Evolutionary conservation across 129 eudicot genomes (phyloP).

Genomic region (Artemisia annua): DNA sequence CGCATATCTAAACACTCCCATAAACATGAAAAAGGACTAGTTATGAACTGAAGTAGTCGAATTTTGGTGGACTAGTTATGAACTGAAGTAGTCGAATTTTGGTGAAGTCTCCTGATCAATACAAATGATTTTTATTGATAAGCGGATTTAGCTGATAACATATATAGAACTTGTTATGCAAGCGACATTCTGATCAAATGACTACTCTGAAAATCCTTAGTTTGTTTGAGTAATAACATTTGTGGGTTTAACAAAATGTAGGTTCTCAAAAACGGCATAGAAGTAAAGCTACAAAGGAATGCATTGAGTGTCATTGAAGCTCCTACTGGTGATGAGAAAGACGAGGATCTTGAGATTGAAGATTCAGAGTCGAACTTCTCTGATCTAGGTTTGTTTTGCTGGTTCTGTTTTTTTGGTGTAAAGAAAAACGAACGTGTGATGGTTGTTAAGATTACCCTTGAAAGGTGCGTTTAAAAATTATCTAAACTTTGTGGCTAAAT

Average conservation of each 20-base stretch:
- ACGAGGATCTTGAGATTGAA: slow-evolving; percentile 54
- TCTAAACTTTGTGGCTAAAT: not conserved
- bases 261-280: slow-evolving; percentile 82
- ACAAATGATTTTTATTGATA: too few relatives aligned
- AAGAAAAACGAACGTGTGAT: not conserved
- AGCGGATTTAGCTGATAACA: too few relatives aligned
- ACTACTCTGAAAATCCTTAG: too few relatives aligned
- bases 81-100: too few relatives aligned
- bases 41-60: too few relatives aligned
- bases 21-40: too few relatives aligned
- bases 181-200: too few relatives aligned
- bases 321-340: slow-evolving; percentile 60
- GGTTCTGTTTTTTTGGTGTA: not conserved
- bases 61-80: too few relatives aligned
- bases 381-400: slow-evolving; percentile 38
- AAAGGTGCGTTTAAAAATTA: not conserved
- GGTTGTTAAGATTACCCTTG: not conserved
- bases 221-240: not conserved
- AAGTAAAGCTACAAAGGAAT: slow-evolving; percentile 76
- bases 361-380: slow-evolving; percentile 51
- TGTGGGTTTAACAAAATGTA: slow-evolving; percentile 15
- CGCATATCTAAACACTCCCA: too few relatives aligned
- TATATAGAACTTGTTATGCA: too few relatives aligned
- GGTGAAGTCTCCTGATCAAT: too few relatives aligned
- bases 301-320: slow-evolving; percentile 73